Percentiles rank a stretch among this genome's conserved stretches.
Evolutionary conservation across 129 eudicot species (phyloP).

Genomic region (Escallonia rubra): DNA sequence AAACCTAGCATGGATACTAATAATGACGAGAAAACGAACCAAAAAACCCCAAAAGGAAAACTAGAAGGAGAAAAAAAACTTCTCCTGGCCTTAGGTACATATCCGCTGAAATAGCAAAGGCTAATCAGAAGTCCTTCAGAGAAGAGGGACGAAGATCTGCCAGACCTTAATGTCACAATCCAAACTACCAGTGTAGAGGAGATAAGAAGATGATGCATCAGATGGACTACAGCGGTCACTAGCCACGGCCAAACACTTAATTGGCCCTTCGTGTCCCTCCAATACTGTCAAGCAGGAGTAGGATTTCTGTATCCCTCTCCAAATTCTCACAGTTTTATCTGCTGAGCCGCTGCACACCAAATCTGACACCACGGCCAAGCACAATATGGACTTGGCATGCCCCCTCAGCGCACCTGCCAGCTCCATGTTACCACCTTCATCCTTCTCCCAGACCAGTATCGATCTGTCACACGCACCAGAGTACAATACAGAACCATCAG

Average conservation of each 20-base stretch:
- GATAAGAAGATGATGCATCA: slow-evolving; percentile 39
- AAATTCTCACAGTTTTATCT: slow-evolving; percentile 56
- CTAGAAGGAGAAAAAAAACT: neutral
- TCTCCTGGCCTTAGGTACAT: neutral
- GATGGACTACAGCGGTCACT: slow-evolving; percentile 22
- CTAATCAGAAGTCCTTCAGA: slow-evolving; percentile 6
- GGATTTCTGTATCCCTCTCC: slow-evolving; percentile 39
- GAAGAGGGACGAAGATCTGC: slow-evolving; percentile 39
- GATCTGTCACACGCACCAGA: slow-evolving; percentile 61
- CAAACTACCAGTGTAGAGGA: slow-evolving; percentile 55
- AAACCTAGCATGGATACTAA: no score
- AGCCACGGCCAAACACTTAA: slow-evolving; percentile 51
- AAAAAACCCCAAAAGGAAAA: no score
- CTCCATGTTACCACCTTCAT: slow-evolving; percentile 34
- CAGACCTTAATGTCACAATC: slow-evolving; percentile 56
- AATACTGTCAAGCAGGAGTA: slow-evolving; percentile 53
- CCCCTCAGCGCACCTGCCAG: slow-evolving; percentile 35
- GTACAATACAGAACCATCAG: slow-evolving; percentile 38
- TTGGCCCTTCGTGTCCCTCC: slow-evolving; percentile 65
- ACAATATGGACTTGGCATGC: slow-evolving; percentile 50
- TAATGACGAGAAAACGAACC: no score
- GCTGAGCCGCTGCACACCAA: slow-evolving; percentile 61
- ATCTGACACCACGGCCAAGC: slow-evolving; percentile 50
- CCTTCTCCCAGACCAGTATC: slow-evolving; percentile 49
- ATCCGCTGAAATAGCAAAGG: neutral